Conservation (phyloP, 2,329 filamentous ascomycete species). For the Monosporascus sp. region DNA sequence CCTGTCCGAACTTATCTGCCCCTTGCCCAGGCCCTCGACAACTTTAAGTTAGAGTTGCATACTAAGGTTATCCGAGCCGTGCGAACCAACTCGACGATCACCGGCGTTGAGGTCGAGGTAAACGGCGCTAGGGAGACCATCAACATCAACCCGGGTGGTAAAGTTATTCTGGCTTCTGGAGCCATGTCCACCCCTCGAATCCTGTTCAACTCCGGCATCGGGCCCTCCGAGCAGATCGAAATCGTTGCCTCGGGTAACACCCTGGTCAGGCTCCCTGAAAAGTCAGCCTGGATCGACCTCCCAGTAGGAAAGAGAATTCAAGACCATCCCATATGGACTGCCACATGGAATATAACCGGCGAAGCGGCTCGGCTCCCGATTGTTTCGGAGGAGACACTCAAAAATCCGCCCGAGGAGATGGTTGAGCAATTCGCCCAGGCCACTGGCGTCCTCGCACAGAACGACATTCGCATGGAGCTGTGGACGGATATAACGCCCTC, state of each 20-base stretch:
- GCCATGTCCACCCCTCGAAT: slow-evolving; percentile 53
- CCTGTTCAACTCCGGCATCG: slow-evolving; percentile 53
- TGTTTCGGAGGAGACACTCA: slow-evolving; percentile 44
- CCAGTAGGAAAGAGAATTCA: slow-evolving; percentile 35
- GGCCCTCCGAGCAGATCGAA: slow-evolving; percentile 42
- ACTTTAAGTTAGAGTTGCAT: slow-evolving; percentile 15
- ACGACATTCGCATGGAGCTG: slow-evolving; percentile 46
- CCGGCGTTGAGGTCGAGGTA: slow-evolving; percentile 48
- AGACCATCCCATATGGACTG: slow-evolving; percentile 20
- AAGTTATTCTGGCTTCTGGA: slow-evolving; percentile 51
- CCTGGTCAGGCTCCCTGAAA: slow-evolving; percentile 22
- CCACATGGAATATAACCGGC: slow-evolving; percentile 5
- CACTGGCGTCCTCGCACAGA: slow-evolving; percentile 44
- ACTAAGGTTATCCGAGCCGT: slow-evolving; percentile 17
- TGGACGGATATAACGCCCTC: slow-evolving; percentile 34
- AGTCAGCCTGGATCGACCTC: slow-evolving; percentile 30
- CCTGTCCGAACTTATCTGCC: slow-evolving; percentile 14
- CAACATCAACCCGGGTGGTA: slow-evolving; percentile 45
- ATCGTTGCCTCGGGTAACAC: slow-evolving; percentile 24
- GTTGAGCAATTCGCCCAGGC: slow-evolving; percentile 29
- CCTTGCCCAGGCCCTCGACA: slow-evolving; percentile 7
- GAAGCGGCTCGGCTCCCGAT: slow-evolving; percentile 36
- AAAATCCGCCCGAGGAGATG: slow-evolving; percentile 13
- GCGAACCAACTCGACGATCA: slow-evolving; percentile 39
- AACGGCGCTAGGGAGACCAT: slow-evolving; percentile 45